phyloP scores from a whole-genome alignment of 164 flowering plant genomes.

The Vitis amurensis region DNA sequence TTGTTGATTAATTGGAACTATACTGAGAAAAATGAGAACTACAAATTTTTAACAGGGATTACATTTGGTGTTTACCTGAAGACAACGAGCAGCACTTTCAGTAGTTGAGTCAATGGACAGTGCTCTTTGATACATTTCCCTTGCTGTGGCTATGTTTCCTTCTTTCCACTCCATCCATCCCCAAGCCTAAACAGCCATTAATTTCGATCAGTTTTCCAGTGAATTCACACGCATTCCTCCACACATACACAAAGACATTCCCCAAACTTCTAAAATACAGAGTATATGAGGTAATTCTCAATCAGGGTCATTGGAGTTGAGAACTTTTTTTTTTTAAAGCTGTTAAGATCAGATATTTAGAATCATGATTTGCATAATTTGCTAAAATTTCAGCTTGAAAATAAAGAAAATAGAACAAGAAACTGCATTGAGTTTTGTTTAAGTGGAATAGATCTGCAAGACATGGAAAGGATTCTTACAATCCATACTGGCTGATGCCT shows the following conservation, averaged over 20 bases:
- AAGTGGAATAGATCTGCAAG: not conserved
- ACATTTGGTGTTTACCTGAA: constrained; percentile 56
- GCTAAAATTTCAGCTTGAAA: no score
- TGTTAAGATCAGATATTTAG: no score
- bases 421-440: no score
- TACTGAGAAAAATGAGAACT: no score
- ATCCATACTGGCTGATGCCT: constrained; percentile 93
- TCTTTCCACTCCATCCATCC: constrained; percentile 99
- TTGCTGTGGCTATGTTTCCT: constrained; percentile 76
- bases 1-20: no score
- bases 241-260: no score
- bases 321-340: no score
- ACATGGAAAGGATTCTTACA: constrained; percentile 40
- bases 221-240: not conserved
- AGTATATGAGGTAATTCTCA: no score
- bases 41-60: no score
- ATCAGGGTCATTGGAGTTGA: no score
- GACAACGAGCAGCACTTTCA: constrained; percentile 96
- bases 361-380: no score
- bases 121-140: constrained; percentile 80
- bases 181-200: constrained; percentile 70
- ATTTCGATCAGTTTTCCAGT: constrained; percentile 11
- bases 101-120: constrained; percentile 64
- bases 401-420: not conserved
- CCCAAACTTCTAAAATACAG: no score